A percentile compares a stretch with the other conserved stretches of the same genome.
These are phyloP conservation scores for Alloteropsis semialata DNA, from an alignment of 176 grass and related monocot species.

Conservation along the genomic window DNA sequence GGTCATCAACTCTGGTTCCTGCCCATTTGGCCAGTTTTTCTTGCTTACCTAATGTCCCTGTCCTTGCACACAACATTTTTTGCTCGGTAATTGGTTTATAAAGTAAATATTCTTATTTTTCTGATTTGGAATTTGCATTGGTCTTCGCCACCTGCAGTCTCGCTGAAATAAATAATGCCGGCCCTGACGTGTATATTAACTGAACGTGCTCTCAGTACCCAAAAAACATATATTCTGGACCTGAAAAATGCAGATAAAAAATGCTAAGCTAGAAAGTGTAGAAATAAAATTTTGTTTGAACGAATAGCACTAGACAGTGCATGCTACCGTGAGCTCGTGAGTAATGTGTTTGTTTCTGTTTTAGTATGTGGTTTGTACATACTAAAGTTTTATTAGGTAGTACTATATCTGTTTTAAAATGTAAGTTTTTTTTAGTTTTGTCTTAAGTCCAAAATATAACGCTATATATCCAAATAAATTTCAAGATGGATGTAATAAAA, in stretches of 20 bases:
- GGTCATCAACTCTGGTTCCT: conserved; percentile 18
- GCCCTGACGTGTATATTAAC: neutral
- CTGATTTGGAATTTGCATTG: neutral
- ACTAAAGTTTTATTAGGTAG: too few relatives aligned
- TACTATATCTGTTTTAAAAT: too few relatives aligned
- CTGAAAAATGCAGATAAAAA: neutral
- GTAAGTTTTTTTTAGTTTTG: too few relatives aligned
- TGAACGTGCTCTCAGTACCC: neutral
- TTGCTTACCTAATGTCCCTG: too few relatives aligned
- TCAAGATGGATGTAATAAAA: too few relatives aligned
- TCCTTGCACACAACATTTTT: neutral
- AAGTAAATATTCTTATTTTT: too few relatives aligned
- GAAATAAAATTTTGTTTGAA: neutral
- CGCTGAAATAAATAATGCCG: neutral
- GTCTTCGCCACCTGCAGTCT: neutral
- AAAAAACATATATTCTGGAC: neutral
- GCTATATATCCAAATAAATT: too few relatives aligned
- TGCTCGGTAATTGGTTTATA: neutral
- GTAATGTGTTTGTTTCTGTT: too few relatives aligned
- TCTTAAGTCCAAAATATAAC: too few relatives aligned
- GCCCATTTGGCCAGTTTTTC: neutral
- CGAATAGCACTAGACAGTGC: too few relatives aligned
- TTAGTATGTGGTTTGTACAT: too few relatives aligned
- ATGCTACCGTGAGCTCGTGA: too few relatives aligned
- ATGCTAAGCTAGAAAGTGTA: neutral